A percentile compares a stretch with the other conserved stretches of the same genome.
phyloP scores from a whole-genome alignment of 1,284 basidiomycete genomes.

The Volvariella surrecta region DNA sequence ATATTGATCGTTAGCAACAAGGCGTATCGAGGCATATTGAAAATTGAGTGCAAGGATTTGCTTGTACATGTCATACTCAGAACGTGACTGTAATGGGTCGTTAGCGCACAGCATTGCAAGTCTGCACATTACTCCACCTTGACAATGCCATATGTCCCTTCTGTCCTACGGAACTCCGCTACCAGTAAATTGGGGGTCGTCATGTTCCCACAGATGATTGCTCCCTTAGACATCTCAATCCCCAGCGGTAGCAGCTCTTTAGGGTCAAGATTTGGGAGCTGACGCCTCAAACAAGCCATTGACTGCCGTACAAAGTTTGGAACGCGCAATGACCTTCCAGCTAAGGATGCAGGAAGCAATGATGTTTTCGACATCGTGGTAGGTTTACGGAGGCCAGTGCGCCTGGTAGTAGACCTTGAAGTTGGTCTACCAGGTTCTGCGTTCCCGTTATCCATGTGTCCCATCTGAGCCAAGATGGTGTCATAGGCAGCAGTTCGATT shows the following conservation, averaged over 20 bases:
- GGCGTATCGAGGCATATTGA: constrained; percentile 52
- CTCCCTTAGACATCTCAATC: constrained; percentile 64
- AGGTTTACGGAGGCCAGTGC: constrained; percentile 3
- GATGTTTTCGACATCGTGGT: constrained; percentile 14
- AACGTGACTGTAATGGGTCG: constrained; percentile 50
- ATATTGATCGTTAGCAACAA: constrained; percentile 74
- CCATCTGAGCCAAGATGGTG: constrained; percentile 72
- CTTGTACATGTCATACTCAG: constrained; percentile 75
- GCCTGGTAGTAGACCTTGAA: constrained; percentile 20
- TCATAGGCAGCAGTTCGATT: constrained; percentile 87
- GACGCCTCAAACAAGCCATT: constrained; percentile 42
- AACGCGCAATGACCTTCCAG: constrained; percentile 24
- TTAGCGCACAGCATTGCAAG: constrained; percentile 1
- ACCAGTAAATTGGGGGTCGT: constrained; percentile 79
- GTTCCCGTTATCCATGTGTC: constrained; percentile 24
- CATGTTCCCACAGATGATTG: constrained; percentile 75
- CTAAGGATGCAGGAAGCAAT: constrained; percentile 22
- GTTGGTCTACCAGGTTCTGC: constrained; percentile 22
- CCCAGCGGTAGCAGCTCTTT: constrained; percentile 79
- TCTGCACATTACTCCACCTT: constrained; percentile 35
- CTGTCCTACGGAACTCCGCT: constrained; percentile 63
- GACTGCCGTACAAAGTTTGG: constrained; percentile 38
- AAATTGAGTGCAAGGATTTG: constrained; percentile 69
- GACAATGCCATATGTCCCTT: constrained; percentile 74
- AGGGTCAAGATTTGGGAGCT: constrained; percentile 63